Percentiles rank a stretch among this genome's conserved stretches.
These are phyloP conservation scores for Carnegiea gigantea DNA, from an alignment of 179 eudicot genomes.

Conservation along the genomic window DNA sequence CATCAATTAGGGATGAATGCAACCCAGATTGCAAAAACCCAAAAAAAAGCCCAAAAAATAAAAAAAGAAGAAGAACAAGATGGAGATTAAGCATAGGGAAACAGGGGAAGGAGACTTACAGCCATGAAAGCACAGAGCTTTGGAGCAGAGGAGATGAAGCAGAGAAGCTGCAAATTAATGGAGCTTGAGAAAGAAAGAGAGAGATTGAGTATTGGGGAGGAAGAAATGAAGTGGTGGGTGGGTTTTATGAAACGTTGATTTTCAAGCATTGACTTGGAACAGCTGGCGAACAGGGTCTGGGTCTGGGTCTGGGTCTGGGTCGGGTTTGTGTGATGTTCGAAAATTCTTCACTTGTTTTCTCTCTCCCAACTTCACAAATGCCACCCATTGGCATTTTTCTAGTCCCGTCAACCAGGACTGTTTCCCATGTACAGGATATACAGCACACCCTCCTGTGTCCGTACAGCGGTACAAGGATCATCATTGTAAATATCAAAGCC, in stretches of 20 bases:
- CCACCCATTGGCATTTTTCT: not conserved
- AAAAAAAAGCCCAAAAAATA: no score
- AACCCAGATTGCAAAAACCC: not conserved
- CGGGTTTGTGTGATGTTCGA: no score
- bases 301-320: no score
- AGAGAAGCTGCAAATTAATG: not conserved
- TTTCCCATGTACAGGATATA: not conserved
- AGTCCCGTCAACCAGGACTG: not conserved
- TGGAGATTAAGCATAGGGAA: not conserved
- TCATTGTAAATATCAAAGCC: not conserved
- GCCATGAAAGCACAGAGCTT: not conserved
- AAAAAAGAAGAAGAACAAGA: not conserved
- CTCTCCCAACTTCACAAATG: not conserved
- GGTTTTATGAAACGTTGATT: not conserved
- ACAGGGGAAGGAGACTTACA: not conserved
- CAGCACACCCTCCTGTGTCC: not conserved
- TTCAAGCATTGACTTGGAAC: not conserved
- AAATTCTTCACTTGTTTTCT: not conserved
- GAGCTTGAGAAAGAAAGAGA: not conserved
- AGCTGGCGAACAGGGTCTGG: not conserved
- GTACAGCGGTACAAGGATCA: not conserved
- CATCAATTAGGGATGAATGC: not conserved
- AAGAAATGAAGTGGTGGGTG: not conserved
- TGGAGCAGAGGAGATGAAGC: not conserved
- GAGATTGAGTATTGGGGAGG: not conserved